Evolutionary conservation across 2,329 filamentous ascomycete species (phyloP).

Genomic region (Epicoccum sorghinum): DNA sequence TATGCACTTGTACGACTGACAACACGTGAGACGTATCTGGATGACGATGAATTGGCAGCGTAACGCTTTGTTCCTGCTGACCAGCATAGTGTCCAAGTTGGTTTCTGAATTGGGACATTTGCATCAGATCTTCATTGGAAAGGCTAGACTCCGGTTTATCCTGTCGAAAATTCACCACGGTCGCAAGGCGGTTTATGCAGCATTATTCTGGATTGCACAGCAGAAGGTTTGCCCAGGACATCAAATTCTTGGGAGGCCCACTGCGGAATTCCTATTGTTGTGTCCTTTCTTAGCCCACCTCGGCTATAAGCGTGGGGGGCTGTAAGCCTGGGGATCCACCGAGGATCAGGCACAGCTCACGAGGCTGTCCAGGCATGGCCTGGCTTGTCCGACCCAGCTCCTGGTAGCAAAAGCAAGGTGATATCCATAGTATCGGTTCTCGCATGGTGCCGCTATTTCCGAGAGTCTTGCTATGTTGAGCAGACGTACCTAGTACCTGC

Average conservation of each 20-base stretch:
- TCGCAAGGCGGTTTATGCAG: neutral
- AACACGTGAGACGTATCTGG: neutral
- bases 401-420: slow-evolving; percentile 39
- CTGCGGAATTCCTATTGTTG: slow-evolving; percentile 23
- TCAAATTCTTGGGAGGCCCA: neutral
- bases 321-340: slow-evolving; percentile 22
- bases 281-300: slow-evolving; percentile 21
- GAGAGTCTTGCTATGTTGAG: neutral
- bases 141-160: no score
- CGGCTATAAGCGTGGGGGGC: slow-evolving; percentile 37
- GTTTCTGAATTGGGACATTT: no score
- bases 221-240: neutral
- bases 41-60: no score
- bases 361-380: slow-evolving; percentile 26
- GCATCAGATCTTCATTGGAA: no score
- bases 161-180: neutral
- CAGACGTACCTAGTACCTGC: neutral
- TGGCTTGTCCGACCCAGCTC: slow-evolving; percentile 23
- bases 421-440: slow-evolving; percentile 1
- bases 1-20: slow-evolving; percentile 21
- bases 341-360: slow-evolving; percentile 41
- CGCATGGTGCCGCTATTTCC: neutral
- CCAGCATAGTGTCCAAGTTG: no score
- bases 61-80: no score
- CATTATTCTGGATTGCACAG: slow-evolving; percentile 1